A percentile compares a stretch with the other conserved stretches of the same genome.
Evolutionary conservation across 2,329 filamentous ascomycete genomes (phyloP).

Genomic region (Cladosporium sp.): DNA sequence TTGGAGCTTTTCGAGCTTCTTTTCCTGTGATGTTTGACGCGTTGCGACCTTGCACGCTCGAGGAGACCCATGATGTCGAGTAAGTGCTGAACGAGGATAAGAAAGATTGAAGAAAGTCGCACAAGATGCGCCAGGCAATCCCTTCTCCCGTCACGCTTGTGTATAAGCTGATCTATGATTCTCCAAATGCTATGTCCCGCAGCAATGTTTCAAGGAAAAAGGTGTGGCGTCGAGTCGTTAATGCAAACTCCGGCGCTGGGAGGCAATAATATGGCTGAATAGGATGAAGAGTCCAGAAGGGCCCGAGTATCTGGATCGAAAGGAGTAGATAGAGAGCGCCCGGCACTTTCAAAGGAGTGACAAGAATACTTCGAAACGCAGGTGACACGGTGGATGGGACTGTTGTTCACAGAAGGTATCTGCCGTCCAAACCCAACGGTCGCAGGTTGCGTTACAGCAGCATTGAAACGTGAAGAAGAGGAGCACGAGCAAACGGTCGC

Average conservation of each 20-base stretch:
- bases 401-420: background rate
- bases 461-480: slow-evolving; percentile 9
- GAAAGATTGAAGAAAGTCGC: background rate
- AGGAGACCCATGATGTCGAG: slow-evolving; percentile 6
- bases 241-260: background rate
- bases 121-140: slow-evolving; percentile 8
- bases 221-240: slow-evolving; percentile 10
- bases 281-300: slow-evolving; percentile 1
- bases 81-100: no score
- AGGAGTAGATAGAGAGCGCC: background rate
- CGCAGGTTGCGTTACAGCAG: slow-evolving; percentile 2
- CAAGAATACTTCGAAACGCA: slow-evolving; percentile 8
- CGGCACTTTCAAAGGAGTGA: slow-evolving; percentile 7
- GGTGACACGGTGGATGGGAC: background rate
- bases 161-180: background rate
- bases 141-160: background rate
- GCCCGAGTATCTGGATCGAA: background rate
- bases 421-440: slow-evolving; percentile 3
- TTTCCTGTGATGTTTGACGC: slow-evolving; percentile 6
- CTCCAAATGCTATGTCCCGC: background rate
- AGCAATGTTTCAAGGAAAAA: slow-evolving; percentile 6
- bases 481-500: slow-evolving; percentile 7
- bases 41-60: slow-evolving; percentile 3
- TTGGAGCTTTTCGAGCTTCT: background rate
- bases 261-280: background rate